Base-by-base conservation (phyloP, 2,329 filamentous ascomycete genomes). In the Paraphoma sp. region DNA sequence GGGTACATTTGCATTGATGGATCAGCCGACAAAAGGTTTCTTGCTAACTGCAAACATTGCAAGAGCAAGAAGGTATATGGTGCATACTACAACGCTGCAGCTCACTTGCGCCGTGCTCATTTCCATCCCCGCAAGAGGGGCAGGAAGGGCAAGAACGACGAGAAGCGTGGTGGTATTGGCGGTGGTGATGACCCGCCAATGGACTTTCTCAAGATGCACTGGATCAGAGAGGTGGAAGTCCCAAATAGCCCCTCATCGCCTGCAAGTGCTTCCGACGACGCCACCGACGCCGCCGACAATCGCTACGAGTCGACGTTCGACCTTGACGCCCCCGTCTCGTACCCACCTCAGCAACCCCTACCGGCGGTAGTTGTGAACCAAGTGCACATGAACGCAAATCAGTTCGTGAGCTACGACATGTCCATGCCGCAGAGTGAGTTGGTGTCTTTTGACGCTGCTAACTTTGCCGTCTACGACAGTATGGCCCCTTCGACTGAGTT, bases 21-120 rank as follows among this genome's bases (percentile, higher is more conserved):
- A 23, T 79, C 84, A 75, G 67, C 82, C 65, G 73, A 86, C 79
- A 76, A 83, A 84, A 78, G 84, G 77, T 88, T 93, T 41, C 84
- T 98, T 33, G 81, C 82, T 48, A 89, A 90, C 64, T 97, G 93
- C 85, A 96, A 96, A 77, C 86, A 90, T 46, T 98, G 94, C 76
- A 84, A 83, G 47, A 84, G 84, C 44, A 80, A 84, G 53, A 97
- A 97, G 81, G 84, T 86, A 56, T 98, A 98, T 67, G 90, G 90
- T 3, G 91, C 91, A 14, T 95, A 97, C 79, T 97, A 98, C 79
- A 98, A 98, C 69, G 94, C 93, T 0, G 93, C 93, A 0, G 94
- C 93, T 0, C 94, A 98, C 73, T 84, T 98, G 8, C 86, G 93
- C 42, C 88, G 94, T 48, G 89, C 90, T 0, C 94, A 98, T 74